phyloP scores from a whole-genome alignment of 148 eudicot species.

The Pharnaceum exiguum region DNA sequence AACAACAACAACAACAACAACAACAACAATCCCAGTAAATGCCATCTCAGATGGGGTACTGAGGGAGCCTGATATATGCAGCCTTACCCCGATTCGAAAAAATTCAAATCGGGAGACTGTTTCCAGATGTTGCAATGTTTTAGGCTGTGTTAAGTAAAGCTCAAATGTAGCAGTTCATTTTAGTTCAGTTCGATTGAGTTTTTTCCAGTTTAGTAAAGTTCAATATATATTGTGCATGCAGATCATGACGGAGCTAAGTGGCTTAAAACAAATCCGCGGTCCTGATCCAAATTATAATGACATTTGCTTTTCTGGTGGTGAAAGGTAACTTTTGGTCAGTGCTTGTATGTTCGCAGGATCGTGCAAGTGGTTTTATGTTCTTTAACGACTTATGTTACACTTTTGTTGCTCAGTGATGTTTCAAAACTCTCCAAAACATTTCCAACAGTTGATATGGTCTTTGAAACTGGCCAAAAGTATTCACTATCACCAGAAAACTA shows the following conservation, averaged over 20 bases:
- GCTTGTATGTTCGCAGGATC: background rate
- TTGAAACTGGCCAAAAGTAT: conserved; percentile 63
- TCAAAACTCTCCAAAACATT: conserved; percentile 62
- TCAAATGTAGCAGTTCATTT: too few species aligned
- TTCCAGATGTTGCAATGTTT: too few species aligned
- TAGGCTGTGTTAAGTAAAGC: too few species aligned
- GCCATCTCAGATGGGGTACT: too few species aligned
- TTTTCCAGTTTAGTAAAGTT: too few species aligned
- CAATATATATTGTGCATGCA: conserved; percentile 30
- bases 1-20: too few species aligned
- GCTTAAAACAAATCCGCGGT: conserved; percentile 64
- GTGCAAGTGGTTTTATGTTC: background rate
- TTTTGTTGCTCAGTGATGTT: conserved; percentile 48
- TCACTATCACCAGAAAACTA: conserved; percentile 89
- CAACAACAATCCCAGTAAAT: too few species aligned
- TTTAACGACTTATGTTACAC: conserved; percentile 8
- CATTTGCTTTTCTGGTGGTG: conserved; percentile 91
- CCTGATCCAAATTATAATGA: conserved; percentile 90
- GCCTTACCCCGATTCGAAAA: too few species aligned
- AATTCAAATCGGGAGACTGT: too few species aligned
- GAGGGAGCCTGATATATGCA: too few species aligned
- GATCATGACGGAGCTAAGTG: conserved; percentile 61
- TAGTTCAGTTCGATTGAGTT: too few species aligned
- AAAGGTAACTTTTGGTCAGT: conserved; percentile 50
- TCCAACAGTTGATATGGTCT: conserved; percentile 83